Evolutionary conservation across 768 basidiomycete species (phyloP), one percentile per base, ranked within the genome.

Genomic region (Hericium alpestre): DNA sequence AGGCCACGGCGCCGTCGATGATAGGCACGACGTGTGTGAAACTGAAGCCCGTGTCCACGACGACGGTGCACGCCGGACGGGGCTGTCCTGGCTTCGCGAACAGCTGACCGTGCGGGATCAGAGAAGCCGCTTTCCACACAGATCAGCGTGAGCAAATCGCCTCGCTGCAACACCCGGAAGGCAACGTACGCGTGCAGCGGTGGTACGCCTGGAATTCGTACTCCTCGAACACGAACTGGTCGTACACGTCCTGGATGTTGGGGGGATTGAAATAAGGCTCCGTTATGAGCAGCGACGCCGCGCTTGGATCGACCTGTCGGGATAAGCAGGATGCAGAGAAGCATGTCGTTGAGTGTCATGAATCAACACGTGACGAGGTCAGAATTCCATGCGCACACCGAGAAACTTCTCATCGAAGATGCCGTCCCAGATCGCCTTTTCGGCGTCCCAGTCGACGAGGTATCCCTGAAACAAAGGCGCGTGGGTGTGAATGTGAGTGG

Each of bases 211-310:
- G 76, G 67, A 95, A 96, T 64, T 94, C 93, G 73, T 93, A 98
- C 71, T 97, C 93, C 68, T 97, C 94, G 65, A 96, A 97, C 2
- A 95, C 77, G 67, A 98, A 88, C 70, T 97, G 92, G 67, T 98
- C 94, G 65, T 94, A 93, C 38, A 90, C 79, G 25, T 93, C 90
- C 71, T 93, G 90, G 12, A 96, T 81, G 66, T 91, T 93, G 23
- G 91, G 89, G 9, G 94, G 74, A 72, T 97, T 93, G 78, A 95
- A 90, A 67, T 90, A 91, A 5, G 94, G 93, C 71, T 97, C 94
- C 5, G 95, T 96, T 56, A 97, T 79, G 51, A 97, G 74, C 38
- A 97, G 74, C 4, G 87, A 84, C 0, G 86, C 81, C 53, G 81
- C 76, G 1, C 82, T 72, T 0, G 91, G 83, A 65, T 90, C 80